A percentile compares a stretch with the other conserved stretches of the same genome.
Conservation (phyloP, 169 alveolate genomes). For the Eimeria falciformis region DNA sequence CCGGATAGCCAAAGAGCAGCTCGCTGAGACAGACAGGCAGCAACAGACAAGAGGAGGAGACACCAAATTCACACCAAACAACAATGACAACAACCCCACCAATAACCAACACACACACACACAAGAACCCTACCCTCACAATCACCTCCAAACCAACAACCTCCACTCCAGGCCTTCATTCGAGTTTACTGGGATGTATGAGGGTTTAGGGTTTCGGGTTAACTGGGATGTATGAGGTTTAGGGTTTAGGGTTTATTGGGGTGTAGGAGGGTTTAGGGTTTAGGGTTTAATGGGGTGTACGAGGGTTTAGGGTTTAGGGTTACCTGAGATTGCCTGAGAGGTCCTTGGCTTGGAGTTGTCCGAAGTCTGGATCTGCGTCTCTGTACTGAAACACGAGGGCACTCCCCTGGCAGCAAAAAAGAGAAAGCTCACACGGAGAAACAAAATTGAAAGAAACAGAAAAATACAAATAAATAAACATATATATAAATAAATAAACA, state of each 20-base stretch:
- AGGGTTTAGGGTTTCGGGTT: background rate
- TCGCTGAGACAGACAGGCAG: constrained; percentile 11
- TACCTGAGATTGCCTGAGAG: constrained; percentile 80
- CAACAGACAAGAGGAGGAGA: background rate
- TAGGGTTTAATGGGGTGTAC: background rate
- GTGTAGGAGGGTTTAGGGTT: background rate
- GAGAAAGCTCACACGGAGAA: background rate
- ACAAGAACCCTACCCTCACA: background rate
- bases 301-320: constrained; percentile 7
- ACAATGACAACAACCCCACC: background rate
- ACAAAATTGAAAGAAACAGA: background rate
- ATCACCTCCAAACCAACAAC: background rate
- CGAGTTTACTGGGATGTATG: background rate
- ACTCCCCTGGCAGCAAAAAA: constrained; percentile 77
- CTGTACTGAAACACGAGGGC: constrained; percentile 89
- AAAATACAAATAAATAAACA: background rate
- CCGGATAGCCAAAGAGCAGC: constrained; percentile 77
- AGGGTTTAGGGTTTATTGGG: background rate
- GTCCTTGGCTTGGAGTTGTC: constrained; percentile 90
- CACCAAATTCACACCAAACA: no score
- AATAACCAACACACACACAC: background rate
- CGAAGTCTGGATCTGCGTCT: constrained; percentile 91
- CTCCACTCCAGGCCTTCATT: background rate
- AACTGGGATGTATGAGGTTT: background rate
- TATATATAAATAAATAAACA: background rate